Conservation (phyloP, 371 early-diverging fungal genomes). For the Lichtheimia ornata region DNA sequence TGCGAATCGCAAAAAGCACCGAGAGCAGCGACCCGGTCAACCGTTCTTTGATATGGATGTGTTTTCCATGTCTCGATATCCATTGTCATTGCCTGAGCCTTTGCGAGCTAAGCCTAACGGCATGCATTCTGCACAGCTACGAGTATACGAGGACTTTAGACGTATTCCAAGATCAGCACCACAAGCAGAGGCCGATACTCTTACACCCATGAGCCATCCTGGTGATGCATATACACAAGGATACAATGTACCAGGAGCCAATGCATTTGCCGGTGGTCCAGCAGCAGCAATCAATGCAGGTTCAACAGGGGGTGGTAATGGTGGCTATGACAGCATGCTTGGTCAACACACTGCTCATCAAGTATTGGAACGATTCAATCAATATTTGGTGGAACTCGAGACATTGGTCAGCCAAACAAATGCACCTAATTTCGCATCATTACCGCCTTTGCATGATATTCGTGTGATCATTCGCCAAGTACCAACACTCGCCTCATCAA, state of each 20-base stretch:
- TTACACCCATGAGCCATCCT: conserved; percentile 12
- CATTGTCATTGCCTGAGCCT: conserved; percentile 83
- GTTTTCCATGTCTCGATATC: conserved; percentile 76
- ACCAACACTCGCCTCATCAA: conserved; percentile 61
- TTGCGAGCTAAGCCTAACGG: conserved; percentile 84
- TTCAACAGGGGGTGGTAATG: not conserved
- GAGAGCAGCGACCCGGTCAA: conserved; percentile 85
- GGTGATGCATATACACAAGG: conserved; percentile 16
- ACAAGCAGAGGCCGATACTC: conserved; percentile 9
- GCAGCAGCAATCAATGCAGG: not conserved
- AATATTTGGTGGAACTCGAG: conserved; percentile 79
- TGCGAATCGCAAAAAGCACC: conserved; percentile 76
- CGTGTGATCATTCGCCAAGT: conserved; percentile 75
- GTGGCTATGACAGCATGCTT: conserved; percentile 7
- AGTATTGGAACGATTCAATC: conserved; percentile 69
- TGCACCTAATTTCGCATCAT: conserved; percentile 56
- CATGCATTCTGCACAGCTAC: conserved; percentile 73
- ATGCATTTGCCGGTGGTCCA: not conserved
- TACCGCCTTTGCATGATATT: conserved; percentile 83
- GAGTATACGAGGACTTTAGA: conserved; percentile 78
- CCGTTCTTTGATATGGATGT: conserved; percentile 88
- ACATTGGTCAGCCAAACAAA: conserved; percentile 62
- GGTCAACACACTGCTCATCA: conserved; percentile 49
- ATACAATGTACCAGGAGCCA: conserved; percentile 4
- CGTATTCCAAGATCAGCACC: conserved; percentile 45